Conservation (phyloP, 2,329 filamentous ascomycete genomes). For the Colletotrichum falcatum region DNA sequence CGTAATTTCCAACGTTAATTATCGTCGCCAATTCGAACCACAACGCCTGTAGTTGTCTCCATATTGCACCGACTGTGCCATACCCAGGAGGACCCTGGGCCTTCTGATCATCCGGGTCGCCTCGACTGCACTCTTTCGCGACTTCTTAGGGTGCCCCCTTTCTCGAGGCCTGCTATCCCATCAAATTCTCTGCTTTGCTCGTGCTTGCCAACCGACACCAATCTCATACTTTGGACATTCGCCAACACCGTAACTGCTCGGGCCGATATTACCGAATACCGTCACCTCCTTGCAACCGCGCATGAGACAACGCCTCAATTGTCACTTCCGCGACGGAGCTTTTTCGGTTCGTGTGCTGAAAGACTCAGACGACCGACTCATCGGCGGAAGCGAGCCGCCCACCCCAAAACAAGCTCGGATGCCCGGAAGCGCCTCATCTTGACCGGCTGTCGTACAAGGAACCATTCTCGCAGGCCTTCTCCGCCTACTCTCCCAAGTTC, state of each 20-base stretch:
- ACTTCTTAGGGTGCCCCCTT: neutral
- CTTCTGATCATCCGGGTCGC: slow-evolving; percentile 17
- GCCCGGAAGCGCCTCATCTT: slow-evolving; percentile 1
- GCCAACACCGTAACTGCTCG: slow-evolving; percentile 7
- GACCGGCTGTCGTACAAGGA: slow-evolving; percentile 1
- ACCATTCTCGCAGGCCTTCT: neutral
- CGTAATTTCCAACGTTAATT: slow-evolving; percentile 28
- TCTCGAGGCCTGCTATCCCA: neutral
- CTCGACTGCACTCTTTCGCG: slow-evolving; percentile 11
- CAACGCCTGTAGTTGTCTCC: slow-evolving; percentile 5
- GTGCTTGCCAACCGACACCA: slow-evolving; percentile 7
- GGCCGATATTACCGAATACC: slow-evolving; percentile 19
- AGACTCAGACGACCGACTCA: neutral
- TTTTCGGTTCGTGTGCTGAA: neutral
- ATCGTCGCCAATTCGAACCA: slow-evolving; percentile 33
- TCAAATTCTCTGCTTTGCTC: slow-evolving; percentile 1
- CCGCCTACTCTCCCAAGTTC: neutral
- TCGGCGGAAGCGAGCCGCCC: neutral
- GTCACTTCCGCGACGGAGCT: neutral
- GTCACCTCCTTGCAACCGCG: slow-evolving; percentile 4
- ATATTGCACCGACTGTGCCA: slow-evolving; percentile 25
- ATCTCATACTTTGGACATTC: neutral
- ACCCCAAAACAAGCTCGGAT: slow-evolving; percentile 7
- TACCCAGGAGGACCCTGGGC: neutral
- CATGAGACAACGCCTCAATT: neutral